Evolutionary conservation across 2,329 filamentous ascomycete genomes (phyloP).

Genomic region (Stachybotrys echinatus): DNA sequence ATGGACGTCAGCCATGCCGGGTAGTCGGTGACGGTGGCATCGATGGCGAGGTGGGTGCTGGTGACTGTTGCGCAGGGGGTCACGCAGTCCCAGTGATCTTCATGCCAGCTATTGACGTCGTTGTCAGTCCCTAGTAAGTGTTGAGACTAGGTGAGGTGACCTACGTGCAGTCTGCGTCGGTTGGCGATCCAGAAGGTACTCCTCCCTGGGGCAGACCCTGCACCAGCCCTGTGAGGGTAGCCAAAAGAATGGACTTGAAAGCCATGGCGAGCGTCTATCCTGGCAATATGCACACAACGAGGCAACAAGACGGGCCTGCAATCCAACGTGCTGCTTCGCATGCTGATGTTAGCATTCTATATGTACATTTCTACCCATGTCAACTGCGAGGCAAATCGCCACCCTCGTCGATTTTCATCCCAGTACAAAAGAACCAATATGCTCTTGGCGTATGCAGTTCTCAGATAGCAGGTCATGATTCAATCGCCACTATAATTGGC

Average conservation of each 20-base stretch:
- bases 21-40: constrained; percentile 12
- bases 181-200: background rate
- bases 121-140: background rate
- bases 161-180: background rate
- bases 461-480: too few relatives aligned
- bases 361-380: too few relatives aligned
- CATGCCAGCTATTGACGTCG: background rate
- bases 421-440: too few relatives aligned
- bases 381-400: too few relatives aligned
- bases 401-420: too few relatives aligned
- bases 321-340: too few relatives aligned
- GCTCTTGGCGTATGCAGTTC: too few relatives aligned
- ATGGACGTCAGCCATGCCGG: constrained; percentile 11
- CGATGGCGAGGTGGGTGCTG: constrained; percentile 15
- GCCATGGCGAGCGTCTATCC: background rate
- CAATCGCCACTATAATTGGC: too few relatives aligned
- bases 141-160: background rate
- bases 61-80: background rate
- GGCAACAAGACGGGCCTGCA: too few relatives aligned
- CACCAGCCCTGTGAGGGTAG: background rate
- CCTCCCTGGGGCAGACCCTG: background rate
- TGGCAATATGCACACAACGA: too few relatives aligned
- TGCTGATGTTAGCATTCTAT: too few relatives aligned
- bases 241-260: background rate
- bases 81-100: background rate